phyloP scores from a whole-genome alignment of 2,329 filamentous ascomycete genomes.

The Emericellopsis cladophorae region DNA sequence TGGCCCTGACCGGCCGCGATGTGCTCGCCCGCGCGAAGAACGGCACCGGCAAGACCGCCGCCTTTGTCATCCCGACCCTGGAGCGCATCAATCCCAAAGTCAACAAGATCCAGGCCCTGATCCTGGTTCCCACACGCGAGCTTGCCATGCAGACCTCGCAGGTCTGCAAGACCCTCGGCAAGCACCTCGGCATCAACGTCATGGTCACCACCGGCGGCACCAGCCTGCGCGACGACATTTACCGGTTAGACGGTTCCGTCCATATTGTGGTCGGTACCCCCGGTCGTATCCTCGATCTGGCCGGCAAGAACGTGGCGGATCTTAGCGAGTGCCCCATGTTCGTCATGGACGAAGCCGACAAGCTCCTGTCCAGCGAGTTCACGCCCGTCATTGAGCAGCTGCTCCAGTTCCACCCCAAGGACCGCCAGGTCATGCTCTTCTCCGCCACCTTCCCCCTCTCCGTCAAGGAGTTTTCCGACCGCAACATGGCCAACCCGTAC shows the following conservation, averaged over 20 bases:
- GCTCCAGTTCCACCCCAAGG: conserved; percentile 87
- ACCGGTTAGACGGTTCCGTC: conserved; percentile 84
- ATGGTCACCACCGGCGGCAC: conserved; percentile 99
- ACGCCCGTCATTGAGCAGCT: conserved; percentile 96
- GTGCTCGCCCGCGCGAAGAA: conserved; percentile 96
- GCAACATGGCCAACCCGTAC: conserved; percentile 92
- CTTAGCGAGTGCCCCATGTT: conserved; percentile 94
- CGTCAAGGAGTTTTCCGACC: conserved; percentile 96
- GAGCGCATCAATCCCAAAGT: conserved; percentile 95
- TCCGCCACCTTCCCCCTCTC: conserved; percentile 95
- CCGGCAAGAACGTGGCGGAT: conserved; percentile 92
- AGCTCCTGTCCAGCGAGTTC: conserved; percentile 91
- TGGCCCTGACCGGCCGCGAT: conserved; percentile 88
- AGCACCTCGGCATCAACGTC: conserved; percentile 93
- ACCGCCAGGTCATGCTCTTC: conserved; percentile 98
- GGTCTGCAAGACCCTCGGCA: conserved; percentile 96
- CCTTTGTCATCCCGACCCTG: conserved; percentile 90
- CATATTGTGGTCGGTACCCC: conserved; percentile 97
- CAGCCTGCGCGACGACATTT: conserved; percentile 88
- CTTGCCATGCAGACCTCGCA: conserved; percentile 96
- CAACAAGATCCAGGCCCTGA: conserved; percentile 90
- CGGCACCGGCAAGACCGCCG: conserved; percentile 95
- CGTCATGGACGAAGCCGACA: conserved; percentile 99
- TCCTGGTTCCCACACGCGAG: conserved; percentile 93
- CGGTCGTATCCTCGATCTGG: conserved; percentile 88